phyloP scores from a whole-genome alignment of 2,329 filamentous ascomycete species.

The Trichoderma lentiforme region DNA sequence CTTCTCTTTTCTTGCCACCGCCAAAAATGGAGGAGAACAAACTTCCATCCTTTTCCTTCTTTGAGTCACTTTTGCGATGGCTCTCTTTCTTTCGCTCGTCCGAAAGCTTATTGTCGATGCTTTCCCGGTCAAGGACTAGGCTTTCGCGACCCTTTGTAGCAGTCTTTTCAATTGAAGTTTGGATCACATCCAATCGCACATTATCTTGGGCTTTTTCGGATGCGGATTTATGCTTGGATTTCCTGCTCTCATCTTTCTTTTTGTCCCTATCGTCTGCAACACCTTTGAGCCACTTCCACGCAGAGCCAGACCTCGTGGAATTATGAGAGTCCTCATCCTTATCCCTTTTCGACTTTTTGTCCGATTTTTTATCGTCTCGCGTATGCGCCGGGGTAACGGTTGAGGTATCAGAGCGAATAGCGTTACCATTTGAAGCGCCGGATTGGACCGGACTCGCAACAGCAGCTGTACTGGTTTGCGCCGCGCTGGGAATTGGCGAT shows the following conservation, averaged over 20 bases:
- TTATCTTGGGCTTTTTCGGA: slow-evolving; percentile 67
- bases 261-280: slow-evolving; percentile 68
- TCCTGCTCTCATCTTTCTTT: slow-evolving; percentile 61
- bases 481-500: slow-evolving; percentile 19
- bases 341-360: slow-evolving; percentile 75
- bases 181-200: slow-evolving; percentile 78
- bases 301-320: slow-evolving; percentile 66
- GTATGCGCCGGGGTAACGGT: slow-evolving; percentile 68
- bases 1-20: slow-evolving; percentile 80
- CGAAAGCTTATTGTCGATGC: slow-evolving; percentile 65
- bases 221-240: slow-evolving; percentile 59
- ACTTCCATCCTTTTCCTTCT: slow-evolving; percentile 90
- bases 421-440: slow-evolving; percentile 61
- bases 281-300: slow-evolving; percentile 73
- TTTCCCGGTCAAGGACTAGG: slow-evolving; percentile 76
- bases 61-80: slow-evolving; percentile 69
- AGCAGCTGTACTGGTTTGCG: slow-evolving; percentile 27
- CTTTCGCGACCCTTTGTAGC: slow-evolving; percentile 72
- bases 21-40: slow-evolving; percentile 94
- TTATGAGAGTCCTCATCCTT: slow-evolving; percentile 57
- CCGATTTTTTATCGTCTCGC: slow-evolving; percentile 67
- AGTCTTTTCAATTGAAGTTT: slow-evolving; percentile 75
- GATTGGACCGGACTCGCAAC: slow-evolving; percentile 49
- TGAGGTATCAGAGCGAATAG: slow-evolving; percentile 67
- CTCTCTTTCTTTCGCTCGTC: slow-evolving; percentile 82